These are phyloP conservation scores for Grigorovia yakushimaensis DNA, from an alignment of 805 yeast genomes.

Conservation along the genomic window DNA sequence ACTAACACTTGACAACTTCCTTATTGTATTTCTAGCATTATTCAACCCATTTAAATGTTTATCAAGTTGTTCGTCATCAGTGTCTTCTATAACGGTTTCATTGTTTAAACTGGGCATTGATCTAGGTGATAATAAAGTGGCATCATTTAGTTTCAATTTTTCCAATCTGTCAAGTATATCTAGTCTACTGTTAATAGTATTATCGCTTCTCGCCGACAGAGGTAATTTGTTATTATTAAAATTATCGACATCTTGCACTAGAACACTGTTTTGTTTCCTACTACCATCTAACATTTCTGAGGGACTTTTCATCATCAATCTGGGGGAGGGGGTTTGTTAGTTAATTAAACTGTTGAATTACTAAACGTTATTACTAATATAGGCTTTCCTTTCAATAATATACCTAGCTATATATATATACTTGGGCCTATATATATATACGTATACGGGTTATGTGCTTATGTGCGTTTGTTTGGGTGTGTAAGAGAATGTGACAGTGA, in stretches of 20 bases:
- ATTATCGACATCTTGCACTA: background rate
- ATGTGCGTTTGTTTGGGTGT: background rate
- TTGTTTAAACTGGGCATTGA: background rate
- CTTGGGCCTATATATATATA: too few species aligned
- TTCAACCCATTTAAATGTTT: slow-evolving; percentile 6
- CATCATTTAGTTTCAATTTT: slow-evolving; percentile 1
- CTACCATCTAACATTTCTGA: background rate
- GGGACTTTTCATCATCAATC: background rate
- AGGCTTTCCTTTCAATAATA: too few species aligned
- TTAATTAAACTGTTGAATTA: too few species aligned
- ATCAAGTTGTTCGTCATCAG: slow-evolving; percentile 2
- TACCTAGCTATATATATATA: background rate
- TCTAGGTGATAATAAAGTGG: background rate
- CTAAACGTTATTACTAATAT: too few species aligned
- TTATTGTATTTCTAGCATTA: slow-evolving; percentile 16
- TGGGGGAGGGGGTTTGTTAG: too few species aligned
- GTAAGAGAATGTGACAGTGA: too few species aligned
- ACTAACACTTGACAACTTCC: slow-evolving; percentile 10
- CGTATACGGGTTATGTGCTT: background rate
- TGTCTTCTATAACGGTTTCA: slow-evolving; percentile 5
- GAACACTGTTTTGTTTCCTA: background rate
- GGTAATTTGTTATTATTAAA: background rate
- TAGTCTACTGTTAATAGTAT: background rate
- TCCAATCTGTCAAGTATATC: slow-evolving; percentile 2
- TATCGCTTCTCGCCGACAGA: background rate